Base-by-base conservation (phyloP, 1,139 yeast species). In the Taiozyma sp. region DNA sequence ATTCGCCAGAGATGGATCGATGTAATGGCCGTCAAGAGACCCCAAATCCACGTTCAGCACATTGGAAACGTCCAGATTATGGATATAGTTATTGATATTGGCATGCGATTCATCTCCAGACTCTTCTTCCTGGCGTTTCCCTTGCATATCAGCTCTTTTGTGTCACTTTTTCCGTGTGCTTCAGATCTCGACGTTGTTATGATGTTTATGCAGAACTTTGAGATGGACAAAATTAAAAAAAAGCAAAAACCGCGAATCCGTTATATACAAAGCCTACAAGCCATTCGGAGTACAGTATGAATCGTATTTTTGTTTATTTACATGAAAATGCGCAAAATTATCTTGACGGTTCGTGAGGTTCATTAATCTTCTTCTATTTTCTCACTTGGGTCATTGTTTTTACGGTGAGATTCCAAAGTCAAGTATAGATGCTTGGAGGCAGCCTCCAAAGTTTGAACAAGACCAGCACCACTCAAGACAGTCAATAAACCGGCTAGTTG, bases 401-500 rank as follows among this genome's bases (percentile, higher is more conserved):
- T 65, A 48, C 60, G 63, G 52, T 83, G 83, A 56, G 83, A 75
- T 54, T 83, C 82, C 69, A 90, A 70, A 8, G 95, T 87, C 67
- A 90, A 74, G 62, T 88, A 88, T 60, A 91, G 77, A 54, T 74
- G 70, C 58, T 81, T 81, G 32, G 87, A 72, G 21, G 88, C 74
- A 30, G 87, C 69, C 68, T 87, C 85, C 67, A 91, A 76, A 29
- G 96, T 88, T 68, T 80, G 80, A 7, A 88, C 95, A 66, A 91
- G 76, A 3, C 96, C 95, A 44, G 90, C 95, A 63, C 97, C 98
- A 54, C 96, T 88, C 56, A 88, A 76, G 51, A 86, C 72, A 16
- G 91, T 84, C 66, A 91, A 80, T 53, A 89, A 75, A n/a, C 96
- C 96, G 26, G 88, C 85, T 60, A 93, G 77, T 73, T 90, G 89